A percentile compares a stretch with the other conserved stretches of the same genome.
Conservation (phyloP, 2,329 filamentous ascomycete genomes). For the Pseudogymnoascus sp. region DNA sequence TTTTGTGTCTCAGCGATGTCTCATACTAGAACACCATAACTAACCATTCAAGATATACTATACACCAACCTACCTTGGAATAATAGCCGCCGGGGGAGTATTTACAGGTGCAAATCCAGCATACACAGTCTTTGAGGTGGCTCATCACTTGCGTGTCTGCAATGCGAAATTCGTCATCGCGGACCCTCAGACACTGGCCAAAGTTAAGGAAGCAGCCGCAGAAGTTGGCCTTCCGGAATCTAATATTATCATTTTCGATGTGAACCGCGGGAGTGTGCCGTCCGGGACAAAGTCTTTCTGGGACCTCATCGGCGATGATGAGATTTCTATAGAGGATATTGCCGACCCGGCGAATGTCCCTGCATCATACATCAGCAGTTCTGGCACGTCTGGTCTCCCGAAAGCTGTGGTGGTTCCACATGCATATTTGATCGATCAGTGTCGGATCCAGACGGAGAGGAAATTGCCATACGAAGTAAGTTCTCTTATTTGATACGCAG, state of each 20-base stretch:
- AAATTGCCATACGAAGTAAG: constrained; percentile 47
- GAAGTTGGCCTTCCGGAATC: constrained; percentile 23
- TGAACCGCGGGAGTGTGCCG: background rate
- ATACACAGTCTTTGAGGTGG: constrained; percentile 25
- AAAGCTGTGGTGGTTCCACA: constrained; percentile 36
- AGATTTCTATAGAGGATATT: constrained; percentile 10
- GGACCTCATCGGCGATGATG: background rate
- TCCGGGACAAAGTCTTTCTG: background rate
- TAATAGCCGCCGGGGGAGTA: constrained; percentile 24
- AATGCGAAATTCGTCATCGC: constrained; percentile 23
- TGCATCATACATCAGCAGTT: constrained; percentile 36
- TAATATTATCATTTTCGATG: constrained; percentile 21
- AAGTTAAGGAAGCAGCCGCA: constrained; percentile 19
- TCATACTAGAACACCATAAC: background rate
- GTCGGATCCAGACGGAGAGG: constrained; percentile 44
- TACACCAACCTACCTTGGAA: constrained; percentile 19
- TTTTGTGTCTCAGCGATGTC: background rate
- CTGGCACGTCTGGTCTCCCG: constrained; percentile 53
- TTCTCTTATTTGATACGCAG: constrained; percentile 50
- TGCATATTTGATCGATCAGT: constrained; percentile 30
- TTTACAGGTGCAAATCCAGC: constrained; percentile 25
- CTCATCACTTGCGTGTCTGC: constrained; percentile 25
- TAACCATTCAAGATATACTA: constrained; percentile 19
- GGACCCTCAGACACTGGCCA: constrained; percentile 21
- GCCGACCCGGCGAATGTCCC: constrained; percentile 29